Evolutionary conservation across 2,329 filamentous ascomycete species (phyloP), one percentile per base, ranked within the genome.

Genomic region (Colletotrichum melonis): DNA sequence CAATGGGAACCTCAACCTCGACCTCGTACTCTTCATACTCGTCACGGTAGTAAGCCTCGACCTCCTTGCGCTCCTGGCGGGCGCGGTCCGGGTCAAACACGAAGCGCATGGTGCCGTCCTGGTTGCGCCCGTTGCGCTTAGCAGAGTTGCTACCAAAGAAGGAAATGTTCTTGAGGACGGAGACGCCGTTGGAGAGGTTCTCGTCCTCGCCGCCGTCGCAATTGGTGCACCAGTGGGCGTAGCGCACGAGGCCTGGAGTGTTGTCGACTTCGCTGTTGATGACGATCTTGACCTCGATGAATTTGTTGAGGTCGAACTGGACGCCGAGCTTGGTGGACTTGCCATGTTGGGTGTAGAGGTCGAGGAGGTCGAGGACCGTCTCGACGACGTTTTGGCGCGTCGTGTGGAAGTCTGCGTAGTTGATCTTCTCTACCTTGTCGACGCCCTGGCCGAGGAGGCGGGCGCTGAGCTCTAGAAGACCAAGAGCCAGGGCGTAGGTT

Each of bases 261-360:
- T 88, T 85, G 64, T 94, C 92, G 63, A 95, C 89, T 82, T 97
- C 93, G 78, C 94, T 90, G 82, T 98, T 98, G 75, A 98, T 88
- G 28, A 90, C 88, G 75, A 98, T 98, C 80, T 97, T 94, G 77
- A 97, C 91, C 75, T 93, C 91, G 79, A 98, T 94, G 80, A 98
- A 96, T 67, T 89, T 89, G 76, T 96, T 92, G 56, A 96, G 87
- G 59, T 92, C 90, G 82, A 94, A 93, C 60, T 89, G 86, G 19
- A 89, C 86, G 7, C 95, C 95, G 24, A 98, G 86, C 63, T 92
- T 91, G 42, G 95, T 98, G 64, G 88, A 87, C 76, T 90, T 89
- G 67, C 91, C 90, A 80, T 97, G 93, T 79, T 97, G 94, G 0
- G 95, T 97, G 82, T 98, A 98, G 3, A 98, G 89, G 79, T 99